These are phyloP conservation scores for Lachnellula arida DNA, from an alignment of 2,329 filamentous ascomycete species.

Conservation along the genomic window DNA sequence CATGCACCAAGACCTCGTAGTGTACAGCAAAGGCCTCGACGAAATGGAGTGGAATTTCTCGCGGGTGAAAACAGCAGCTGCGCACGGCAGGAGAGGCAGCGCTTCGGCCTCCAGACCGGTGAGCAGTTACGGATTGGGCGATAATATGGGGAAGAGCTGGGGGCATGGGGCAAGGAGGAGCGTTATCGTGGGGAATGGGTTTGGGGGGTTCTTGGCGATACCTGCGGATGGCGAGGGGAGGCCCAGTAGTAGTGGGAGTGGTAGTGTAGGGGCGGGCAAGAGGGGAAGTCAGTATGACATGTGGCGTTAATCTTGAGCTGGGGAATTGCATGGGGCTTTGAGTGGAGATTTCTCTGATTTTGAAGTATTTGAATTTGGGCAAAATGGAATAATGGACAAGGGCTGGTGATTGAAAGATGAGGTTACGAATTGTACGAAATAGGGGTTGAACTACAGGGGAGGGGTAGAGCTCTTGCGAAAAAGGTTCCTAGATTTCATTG, in stretches of 20 bases:
- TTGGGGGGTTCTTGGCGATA: conserved; percentile 62
- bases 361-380: background rate
- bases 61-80: conserved; percentile 46
- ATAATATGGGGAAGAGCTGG: conserved; percentile 39
- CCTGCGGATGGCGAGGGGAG: conserved; percentile 44
- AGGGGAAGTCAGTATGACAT: conserved; percentile 28
- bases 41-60: conserved; percentile 67
- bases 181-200: conserved; percentile 62
- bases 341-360: background rate
- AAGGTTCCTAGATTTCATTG: background rate
- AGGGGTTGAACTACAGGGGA: too few species aligned
- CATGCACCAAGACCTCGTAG: conserved; percentile 53
- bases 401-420: too few species aligned
- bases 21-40: conserved; percentile 63
- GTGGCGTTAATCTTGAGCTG: conserved; percentile 20
- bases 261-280: conserved; percentile 24
- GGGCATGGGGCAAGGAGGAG: conserved; percentile 48
- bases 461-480: background rate
- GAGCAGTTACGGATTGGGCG: conserved; percentile 38
- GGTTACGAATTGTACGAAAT: too few species aligned
- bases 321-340: background rate
- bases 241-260: conserved; percentile 27
- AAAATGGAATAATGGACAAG: background rate
- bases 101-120: conserved; percentile 39
- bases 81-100: conserved; percentile 34